These are phyloP conservation scores for Lepidium didymum DNA, from an alignment of 345 rosid species.

Conservation along the genomic window DNA sequence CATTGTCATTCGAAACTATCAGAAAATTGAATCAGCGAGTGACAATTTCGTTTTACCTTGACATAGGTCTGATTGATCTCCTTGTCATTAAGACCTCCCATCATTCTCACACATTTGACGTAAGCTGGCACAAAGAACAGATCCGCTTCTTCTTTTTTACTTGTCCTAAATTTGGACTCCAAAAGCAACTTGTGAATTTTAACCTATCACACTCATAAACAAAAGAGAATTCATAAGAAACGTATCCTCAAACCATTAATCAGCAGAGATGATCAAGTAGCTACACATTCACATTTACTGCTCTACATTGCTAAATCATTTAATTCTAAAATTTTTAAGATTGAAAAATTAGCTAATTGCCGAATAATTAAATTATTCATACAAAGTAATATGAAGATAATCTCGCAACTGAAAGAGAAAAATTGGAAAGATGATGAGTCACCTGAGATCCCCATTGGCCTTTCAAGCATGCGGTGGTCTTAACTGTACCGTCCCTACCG, in stretches of 20 bases:
- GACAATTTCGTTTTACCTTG: slow-evolving; percentile 39
- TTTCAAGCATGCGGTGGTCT: slow-evolving; percentile 55
- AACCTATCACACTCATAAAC: slow-evolving; percentile 42
- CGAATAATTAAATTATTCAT: neutral
- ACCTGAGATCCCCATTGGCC: slow-evolving; percentile 99
- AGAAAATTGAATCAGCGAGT: neutral
- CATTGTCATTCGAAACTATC: neutral
- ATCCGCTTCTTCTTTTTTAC: slow-evolving; percentile 75
- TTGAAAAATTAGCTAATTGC: neutral
- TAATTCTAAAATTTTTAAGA: neutral
- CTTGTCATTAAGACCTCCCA: slow-evolving; percentile 89
- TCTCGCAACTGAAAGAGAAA: neutral
- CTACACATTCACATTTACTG: neutral
- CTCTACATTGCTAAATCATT: slow-evolving; percentile 3
- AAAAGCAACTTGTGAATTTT: slow-evolving; percentile 67
- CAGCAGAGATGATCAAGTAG: neutral
- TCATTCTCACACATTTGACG: slow-evolving; percentile 81
- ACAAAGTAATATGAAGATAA: neutral
- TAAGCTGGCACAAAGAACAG: slow-evolving; percentile 93
- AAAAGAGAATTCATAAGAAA: neutral
- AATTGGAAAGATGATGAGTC: neutral
- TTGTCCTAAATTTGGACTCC: slow-evolving; percentile 64
- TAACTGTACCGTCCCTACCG: slow-evolving; percentile 59
- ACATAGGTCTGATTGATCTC: slow-evolving; percentile 85
- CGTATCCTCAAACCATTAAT: neutral